These are phyloP conservation scores for Lactarius akahatsu DNA, from an alignment of 768 basidiomycete species.

Conservation along the genomic window DNA sequence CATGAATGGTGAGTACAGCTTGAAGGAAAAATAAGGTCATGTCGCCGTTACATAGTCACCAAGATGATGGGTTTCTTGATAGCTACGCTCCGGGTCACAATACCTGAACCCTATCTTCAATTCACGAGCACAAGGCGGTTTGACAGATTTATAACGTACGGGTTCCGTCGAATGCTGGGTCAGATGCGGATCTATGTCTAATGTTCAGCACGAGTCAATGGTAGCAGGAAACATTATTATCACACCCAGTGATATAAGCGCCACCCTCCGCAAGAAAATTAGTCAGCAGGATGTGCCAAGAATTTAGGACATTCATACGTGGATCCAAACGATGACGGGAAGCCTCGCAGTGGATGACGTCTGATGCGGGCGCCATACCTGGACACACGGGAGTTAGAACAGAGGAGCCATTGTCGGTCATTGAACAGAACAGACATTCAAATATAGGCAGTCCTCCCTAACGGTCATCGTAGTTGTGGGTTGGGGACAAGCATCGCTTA, in stretches of 20 bases:
- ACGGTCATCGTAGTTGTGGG: conserved; percentile 42
- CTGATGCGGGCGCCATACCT: conserved; percentile 37
- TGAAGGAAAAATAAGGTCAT: neutral
- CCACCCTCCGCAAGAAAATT: conserved; percentile 43
- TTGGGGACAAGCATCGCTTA: conserved; percentile 59
- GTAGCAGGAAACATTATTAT: conserved; percentile 37
- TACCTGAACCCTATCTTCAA: conserved; percentile 36
- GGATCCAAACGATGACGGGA: conserved; percentile 39
- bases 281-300: neutral
- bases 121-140: neutral
- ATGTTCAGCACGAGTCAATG: conserved; percentile 33
- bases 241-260: conserved; percentile 45
- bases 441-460: conserved; percentile 53
- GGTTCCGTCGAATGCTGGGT: conserved; percentile 46
- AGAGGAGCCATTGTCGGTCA: neutral
- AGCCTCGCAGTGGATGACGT: conserved; percentile 32
- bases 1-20: neutral
- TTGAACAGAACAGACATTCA: conserved; percentile 44
- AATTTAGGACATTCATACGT: conserved; percentile 31
- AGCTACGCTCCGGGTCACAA: conserved; percentile 48
- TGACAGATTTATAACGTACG: conserved; percentile 36
- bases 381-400: neutral
- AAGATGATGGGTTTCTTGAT: conserved; percentile 56
- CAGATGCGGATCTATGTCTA: conserved; percentile 44
- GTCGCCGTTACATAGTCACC: conserved; percentile 44